Evolutionary conservation across 306 rosid genomes (phyloP), one percentile per base, ranked within the genome.

Genomic region (Acmispon strigosus): DNA sequence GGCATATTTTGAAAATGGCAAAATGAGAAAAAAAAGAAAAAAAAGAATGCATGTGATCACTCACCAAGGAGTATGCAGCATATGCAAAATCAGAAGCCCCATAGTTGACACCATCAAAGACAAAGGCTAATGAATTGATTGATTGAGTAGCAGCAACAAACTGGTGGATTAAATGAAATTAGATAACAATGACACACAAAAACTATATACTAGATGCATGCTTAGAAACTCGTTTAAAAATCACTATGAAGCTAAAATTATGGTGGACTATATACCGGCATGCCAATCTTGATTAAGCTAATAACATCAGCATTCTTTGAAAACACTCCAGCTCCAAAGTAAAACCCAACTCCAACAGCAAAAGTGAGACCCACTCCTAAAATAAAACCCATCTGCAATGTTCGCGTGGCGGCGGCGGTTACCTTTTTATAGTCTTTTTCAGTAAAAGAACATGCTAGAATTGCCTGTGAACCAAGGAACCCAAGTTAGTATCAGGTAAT

Each of bases 11-110:
- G 16, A 20, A 8, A 41, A 41, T 41, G 11, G n/a, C n/a, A n/a
- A n/a, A n/a, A n/a, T n/a, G n/a, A n/a, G n/a, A n/a, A 41, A 0
- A 4, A 18, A 29, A 17, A 19, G 1, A 15, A 14, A 4, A 22
- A 13, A 11, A 19, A 20, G 29, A 13, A 10, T 10, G 45, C 24
- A 43, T 4, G 16, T 17, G 13, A 66, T 41, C 44, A 77, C 60
- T 78, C 85, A 48, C 98, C 96, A 93, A 70, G 20, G 98, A 93
- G 53, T 84, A 90, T 2, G 98, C 96, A 42, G 90, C 78, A 61
- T 93, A 93, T 55, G 86, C 98, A 83, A 90, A 93, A 75, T 93
- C 98, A 16, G 98, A 88, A 47, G 98, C 92, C 7, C 98, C 98
- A 66, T 85, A 93, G 79, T 90, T 93, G 42, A 93, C 90, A 19